phyloP scores from a whole-genome alignment of 2,329 filamentous ascomycete genomes.

The Fusarium drepaniforme region DNA sequence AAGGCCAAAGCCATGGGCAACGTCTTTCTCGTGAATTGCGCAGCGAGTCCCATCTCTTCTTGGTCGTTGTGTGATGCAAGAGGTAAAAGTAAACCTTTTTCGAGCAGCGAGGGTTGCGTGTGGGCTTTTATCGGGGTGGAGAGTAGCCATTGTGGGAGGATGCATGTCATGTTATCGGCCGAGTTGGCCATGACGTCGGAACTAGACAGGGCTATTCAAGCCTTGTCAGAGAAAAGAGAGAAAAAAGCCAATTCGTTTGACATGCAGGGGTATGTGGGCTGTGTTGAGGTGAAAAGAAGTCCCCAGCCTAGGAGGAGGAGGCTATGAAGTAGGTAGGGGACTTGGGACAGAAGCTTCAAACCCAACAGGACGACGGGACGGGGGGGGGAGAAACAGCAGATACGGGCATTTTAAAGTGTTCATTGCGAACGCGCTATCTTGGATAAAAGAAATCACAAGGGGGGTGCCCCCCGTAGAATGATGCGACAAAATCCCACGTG shows the following conservation, averaged over 20 bases:
- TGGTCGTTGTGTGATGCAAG: neutral
- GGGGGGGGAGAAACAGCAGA: neutral
- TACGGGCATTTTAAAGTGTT: neutral
- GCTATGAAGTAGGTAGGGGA: neutral
- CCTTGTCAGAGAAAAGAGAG: neutral
- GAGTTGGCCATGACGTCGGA: conserved; percentile 13
- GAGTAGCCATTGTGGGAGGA: conserved; percentile 23
- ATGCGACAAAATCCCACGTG: conserved; percentile 20
- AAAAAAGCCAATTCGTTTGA: neutral
- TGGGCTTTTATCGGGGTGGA: conserved; percentile 5
- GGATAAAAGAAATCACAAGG: conserved; percentile 9
- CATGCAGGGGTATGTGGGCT: neutral
- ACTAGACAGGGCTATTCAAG: neutral
- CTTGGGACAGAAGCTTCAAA: neutral
- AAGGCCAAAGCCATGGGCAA: conserved; percentile 28
- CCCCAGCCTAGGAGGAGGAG: neutral
- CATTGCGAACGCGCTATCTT: neutral
- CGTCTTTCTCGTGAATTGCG: conserved; percentile 9
- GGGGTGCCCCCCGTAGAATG: conserved; percentile 8
- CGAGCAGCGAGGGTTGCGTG: neutral
- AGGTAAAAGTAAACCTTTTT: neutral
- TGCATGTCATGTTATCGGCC: conserved; percentile 6
- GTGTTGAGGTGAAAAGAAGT: neutral
- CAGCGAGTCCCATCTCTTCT: conserved; percentile 3
- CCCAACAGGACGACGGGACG: neutral